Base-by-base conservation (phyloP, 768 basidiomycete species). In the Auricularia sp. region DNA sequence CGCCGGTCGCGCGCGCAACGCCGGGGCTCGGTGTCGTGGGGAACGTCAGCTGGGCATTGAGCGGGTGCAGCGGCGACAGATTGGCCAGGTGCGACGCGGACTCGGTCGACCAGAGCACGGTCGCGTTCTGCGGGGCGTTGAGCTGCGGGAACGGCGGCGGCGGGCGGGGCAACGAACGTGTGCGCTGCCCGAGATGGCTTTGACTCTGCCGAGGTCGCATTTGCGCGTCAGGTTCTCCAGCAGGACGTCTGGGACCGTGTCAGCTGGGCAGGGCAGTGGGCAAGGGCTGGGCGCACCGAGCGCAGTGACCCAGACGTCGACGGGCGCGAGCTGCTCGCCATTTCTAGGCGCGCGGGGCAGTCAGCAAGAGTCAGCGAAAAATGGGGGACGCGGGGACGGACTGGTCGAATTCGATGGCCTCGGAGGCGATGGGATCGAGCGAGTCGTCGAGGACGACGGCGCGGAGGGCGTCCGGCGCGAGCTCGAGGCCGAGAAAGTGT, bases 291-390 rank as follows among this genome's bases (percentile, higher is more conserved):
- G 56, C 18, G 18, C 21, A 91, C 92, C 92, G 62, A 94, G 82
- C 16, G 82, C 88, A 73, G 90, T 91, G 64, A 92, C 85, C 91
- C 91, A 93, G 89, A 93, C 91, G 71, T 94, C 91, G 58, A 94
- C 82, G 1, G 92, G 91, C 6, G 56, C 56, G 18, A 59, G 56
- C 56, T 59, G 56, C 16, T 59, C 56, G 56, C 56, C 56, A 34
- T 14, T 59, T 35, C 56, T 59, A 33, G 10, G 37, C 54, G 24
- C 14, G 54, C 24, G 11, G 1, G 16, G 62, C 35, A 42, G 56
- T 58, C 3, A 58, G 34, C 18, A 29, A 21, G 35, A 35, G 24
- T 62, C 62, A 34, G 61, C 37, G 61, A 36, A 24, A 62, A 21
- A 16, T 51, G 21, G 24, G 64, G 63, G 45, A 29, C 16, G 54